These are phyloP conservation scores for Vitis hybrid DNA, from an alignment of 177 flowering plant genomes.

Conservation along the genomic window DNA sequence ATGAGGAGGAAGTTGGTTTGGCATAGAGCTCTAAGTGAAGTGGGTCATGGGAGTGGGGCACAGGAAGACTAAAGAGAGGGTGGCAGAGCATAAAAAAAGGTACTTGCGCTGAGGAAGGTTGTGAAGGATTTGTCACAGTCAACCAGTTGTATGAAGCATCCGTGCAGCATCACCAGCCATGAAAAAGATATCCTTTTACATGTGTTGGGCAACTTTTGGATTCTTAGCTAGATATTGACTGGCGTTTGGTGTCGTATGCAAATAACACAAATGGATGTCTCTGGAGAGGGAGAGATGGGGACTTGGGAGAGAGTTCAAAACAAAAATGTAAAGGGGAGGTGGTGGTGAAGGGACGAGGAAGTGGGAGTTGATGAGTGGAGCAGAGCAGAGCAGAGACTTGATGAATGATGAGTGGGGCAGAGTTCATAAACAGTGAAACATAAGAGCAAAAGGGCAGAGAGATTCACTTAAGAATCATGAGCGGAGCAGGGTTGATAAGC, in stretches of 20 bases:
- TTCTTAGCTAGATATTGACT: background rate
- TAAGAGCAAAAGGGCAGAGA: background rate
- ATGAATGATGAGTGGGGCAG: background rate
- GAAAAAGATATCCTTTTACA: conserved; percentile 25
- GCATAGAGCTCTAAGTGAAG: conserved; percentile 1
- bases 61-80: conserved; percentile 8
- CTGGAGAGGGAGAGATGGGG: background rate
- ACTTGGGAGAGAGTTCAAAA: background rate
- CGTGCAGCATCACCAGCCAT: conserved; percentile 22
- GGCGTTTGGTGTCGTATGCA: background rate
- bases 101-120: conserved; percentile 7
- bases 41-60: conserved; percentile 16
- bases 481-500: background rate
- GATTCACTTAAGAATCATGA: background rate
- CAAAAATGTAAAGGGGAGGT: background rate
- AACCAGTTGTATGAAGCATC: conserved; percentile 14
- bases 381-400: background rate
- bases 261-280: conserved; percentile 8
- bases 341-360: background rate
- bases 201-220: conserved; percentile 10
- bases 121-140: conserved; percentile 14
- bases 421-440: too few species aligned
- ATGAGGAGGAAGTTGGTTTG: conserved; percentile 10
- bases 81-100: conserved; percentile 9
- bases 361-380: background rate